Percentiles rank a stretch among this genome's conserved stretches.
Evolutionary conservation across 2,329 filamentous ascomycete species (phyloP).

Genomic region (Penicillium sclerotiorum): DNA sequence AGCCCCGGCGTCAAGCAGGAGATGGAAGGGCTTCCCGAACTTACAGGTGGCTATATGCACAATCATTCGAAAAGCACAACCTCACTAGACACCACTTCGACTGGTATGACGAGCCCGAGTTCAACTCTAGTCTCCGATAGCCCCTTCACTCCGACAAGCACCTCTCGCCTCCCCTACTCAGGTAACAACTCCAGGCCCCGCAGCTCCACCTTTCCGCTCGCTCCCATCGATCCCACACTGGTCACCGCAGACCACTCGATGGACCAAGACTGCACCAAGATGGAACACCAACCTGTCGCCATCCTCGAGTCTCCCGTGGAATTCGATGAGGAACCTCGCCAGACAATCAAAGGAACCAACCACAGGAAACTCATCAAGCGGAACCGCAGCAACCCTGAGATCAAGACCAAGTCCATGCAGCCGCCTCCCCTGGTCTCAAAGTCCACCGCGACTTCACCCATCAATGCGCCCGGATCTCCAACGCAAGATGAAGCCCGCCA

Average conservation of each 20-base stretch:
- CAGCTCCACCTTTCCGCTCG: conserved; percentile 81
- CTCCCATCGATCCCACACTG: conserved; percentile 55
- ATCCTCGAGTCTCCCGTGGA: conserved; percentile 56
- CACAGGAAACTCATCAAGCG: conserved; percentile 42
- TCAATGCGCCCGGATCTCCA: conserved; percentile 65
- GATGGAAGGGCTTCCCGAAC: conserved; percentile 62
- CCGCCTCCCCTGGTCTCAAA: conserved; percentile 39
- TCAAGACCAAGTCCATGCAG: conserved; percentile 46
- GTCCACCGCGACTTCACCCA: conserved; percentile 49
- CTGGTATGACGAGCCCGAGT: conserved; percentile 71
- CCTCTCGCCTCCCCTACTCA: conserved; percentile 51
- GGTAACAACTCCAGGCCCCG: conserved; percentile 69
- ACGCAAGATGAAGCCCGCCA: conserved; percentile 83
- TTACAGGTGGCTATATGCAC: conserved; percentile 62
- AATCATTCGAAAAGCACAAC: conserved; percentile 68
- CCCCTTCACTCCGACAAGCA: conserved; percentile 63
- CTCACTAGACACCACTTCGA: conserved; percentile 70
- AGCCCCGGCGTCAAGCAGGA: conserved; percentile 71
- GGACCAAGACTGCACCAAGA: conserved; percentile 61
- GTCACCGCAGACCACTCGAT: conserved; percentile 53
- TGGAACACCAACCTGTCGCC: conserved; percentile 45
- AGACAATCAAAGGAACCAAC: conserved; percentile 29
- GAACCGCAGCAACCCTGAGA: conserved; percentile 49
- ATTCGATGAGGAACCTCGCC: conserved; percentile 44
- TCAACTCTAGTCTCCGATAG: conserved; percentile 80